phyloP scores from a whole-genome alignment of 208 protist species.

The Trypanosoma avium region DNA sequence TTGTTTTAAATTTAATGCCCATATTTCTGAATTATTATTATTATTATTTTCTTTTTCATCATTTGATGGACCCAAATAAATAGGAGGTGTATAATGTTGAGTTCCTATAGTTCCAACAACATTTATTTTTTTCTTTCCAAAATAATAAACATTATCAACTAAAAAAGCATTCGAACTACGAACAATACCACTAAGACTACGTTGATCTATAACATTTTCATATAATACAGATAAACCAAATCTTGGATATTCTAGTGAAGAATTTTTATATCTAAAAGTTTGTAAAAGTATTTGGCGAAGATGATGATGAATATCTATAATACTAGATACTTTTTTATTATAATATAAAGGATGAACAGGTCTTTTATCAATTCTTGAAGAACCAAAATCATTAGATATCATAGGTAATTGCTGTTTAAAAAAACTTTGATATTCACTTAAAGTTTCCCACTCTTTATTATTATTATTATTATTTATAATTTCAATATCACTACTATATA shows the following conservation, averaged over 20 bases:
- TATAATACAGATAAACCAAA: slow-evolving; percentile 86
- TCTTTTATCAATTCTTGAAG: slow-evolving; percentile 60
- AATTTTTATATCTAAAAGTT: neutral
- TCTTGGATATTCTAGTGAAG: neutral
- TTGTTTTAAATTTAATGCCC: neutral
- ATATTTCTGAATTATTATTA: neutral
- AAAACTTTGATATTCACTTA: slow-evolving; percentile 25
- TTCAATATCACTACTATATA: neutral
- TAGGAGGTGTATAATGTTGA: slow-evolving; percentile 81
- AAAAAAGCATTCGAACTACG: slow-evolving; percentile 89
- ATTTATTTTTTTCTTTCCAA: slow-evolving; percentile 80
- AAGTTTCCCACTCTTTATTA: slow-evolving; percentile 1
- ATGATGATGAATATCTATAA: slow-evolving; percentile 23
- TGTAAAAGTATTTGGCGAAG: slow-evolving; percentile 16
- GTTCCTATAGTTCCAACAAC: slow-evolving; percentile 78
- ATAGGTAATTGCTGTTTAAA: slow-evolving; percentile 22
- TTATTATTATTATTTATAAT: neutral
- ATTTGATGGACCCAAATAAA: slow-evolving; percentile 43
- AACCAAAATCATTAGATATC: slow-evolving; percentile 10
- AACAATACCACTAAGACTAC: slow-evolving; percentile 85
- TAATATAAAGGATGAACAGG: slow-evolving; percentile 82
- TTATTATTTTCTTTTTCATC: neutral
- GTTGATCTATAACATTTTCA: slow-evolving; percentile 85
- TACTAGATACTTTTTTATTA: slow-evolving; percentile 17
- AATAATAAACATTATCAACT: slow-evolving; percentile 76